Evolutionary conservation across 1,284 basidiomycete species (phyloP), one percentile per base, ranked within the genome.

Genomic region (Uromyces viciae-fabae): DNA sequence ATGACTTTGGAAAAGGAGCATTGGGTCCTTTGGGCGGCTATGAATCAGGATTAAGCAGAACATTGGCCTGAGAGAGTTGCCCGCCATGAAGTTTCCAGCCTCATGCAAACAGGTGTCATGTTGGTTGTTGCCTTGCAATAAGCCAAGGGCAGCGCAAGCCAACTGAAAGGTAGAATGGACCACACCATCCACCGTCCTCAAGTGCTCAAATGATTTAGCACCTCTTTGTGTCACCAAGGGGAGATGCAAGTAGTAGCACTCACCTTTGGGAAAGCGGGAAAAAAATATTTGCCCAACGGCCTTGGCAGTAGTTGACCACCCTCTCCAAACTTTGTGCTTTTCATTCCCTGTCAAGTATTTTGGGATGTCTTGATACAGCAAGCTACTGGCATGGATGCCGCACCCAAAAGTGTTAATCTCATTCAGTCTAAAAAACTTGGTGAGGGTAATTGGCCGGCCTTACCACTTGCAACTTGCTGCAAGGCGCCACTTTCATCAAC

Each of bases 211-310:
- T 19, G 43, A 52, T 2, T 19, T 56, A 1, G 49, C 3, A 1
- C 46, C 71, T 14, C 40, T 54, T 11, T 14, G 1, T 17, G 28
- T 28, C 15, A 73, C 33, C 7, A 73, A 17, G 0, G 88, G 84
- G 0, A 84, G 84, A 0, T 86, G 84, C 46, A 28, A 7, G 25
- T 52, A 49, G 46, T 28, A 28, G 7, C 43, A 9, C n/a, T 73
- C 31, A 28, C 25, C 19, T 38, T 33, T 3, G 17, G 43, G 85
- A 5, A 86, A 87, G 25, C 4, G 3, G 2, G 33, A 31, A 38
- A 19, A 28, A 38, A 38, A 64, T 8, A 64, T 9, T 15, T 38
- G 31, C 5, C 60, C 60, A 38, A 64, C 40, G n/a, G 38, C 38
- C 60, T 38, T 64, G 7, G 36, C n/a, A 2, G 31, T 28, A 19